A percentile compares a stretch with the other conserved stretches of the same genome.
phyloP scores from a whole-genome alignment of 139 green algal species.

The Raphidocelis subcapitata region DNA sequence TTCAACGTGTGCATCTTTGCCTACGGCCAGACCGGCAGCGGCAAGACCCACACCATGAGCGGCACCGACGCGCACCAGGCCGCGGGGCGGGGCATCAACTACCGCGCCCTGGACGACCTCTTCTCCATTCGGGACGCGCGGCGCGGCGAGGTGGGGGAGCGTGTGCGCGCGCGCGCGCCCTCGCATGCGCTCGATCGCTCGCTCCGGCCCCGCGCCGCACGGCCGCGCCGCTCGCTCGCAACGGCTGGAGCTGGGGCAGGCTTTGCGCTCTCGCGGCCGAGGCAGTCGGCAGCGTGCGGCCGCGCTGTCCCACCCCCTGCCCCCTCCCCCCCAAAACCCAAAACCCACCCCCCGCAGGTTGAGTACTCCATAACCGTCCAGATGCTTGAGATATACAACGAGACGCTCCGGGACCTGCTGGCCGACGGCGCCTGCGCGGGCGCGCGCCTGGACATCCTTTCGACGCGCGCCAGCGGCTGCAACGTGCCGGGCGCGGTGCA shows the following conservation, averaged over 20 bases:
- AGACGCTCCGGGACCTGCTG: conserved; percentile 79
- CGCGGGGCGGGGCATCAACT: conserved; percentile 87
- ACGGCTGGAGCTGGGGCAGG: no score
- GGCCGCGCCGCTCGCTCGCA: no score
- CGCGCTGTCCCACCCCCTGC: no score
- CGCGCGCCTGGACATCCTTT: conserved; percentile 63
- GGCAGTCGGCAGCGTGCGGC: no score
- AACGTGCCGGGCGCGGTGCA: conserved; percentile 83
- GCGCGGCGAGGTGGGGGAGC: conserved; percentile 58
- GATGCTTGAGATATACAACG: conserved; percentile 99
- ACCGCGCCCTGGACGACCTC: conserved; percentile 87
- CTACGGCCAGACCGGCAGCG: conserved; percentile 80
- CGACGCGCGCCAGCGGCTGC: conserved; percentile 66
- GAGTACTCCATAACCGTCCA: conserved; percentile 78
- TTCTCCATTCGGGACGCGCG: conserved; percentile 70
- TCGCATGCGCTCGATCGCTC: no score
- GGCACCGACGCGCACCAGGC: conserved; percentile 52
- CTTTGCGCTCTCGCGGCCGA: no score
- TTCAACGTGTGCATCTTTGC: conserved; percentile 92
- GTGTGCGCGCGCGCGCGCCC: no score
- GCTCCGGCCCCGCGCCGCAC: no score
- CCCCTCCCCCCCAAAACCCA: no score
- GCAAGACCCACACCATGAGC: conserved; percentile 89
- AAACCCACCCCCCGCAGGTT: no score
- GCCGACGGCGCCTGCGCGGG: conserved; percentile 13